These are phyloP conservation scores for Hydnum rufescens DNA, from an alignment of 768 basidiomycete genomes.

Conservation along the genomic window DNA sequence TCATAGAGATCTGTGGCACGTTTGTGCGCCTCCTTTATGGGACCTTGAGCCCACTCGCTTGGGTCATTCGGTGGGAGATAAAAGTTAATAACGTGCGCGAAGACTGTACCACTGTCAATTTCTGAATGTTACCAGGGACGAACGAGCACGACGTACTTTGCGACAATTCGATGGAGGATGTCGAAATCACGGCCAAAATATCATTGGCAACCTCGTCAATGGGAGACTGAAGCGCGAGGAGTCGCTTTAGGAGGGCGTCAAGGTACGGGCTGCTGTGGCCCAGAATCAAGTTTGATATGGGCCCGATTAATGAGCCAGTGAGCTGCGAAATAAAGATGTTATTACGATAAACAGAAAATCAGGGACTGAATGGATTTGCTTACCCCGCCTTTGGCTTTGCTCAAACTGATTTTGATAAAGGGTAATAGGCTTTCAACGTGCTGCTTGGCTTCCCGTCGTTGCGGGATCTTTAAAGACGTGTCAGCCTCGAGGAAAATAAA, in stretches of 20 bases:
- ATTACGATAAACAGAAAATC: too few species aligned
- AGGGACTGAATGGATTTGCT: not conserved
- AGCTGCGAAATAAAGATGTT: not conserved
- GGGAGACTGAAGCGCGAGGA: not conserved
- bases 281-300: not conserved
- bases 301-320: not conserved
- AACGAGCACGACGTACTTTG: not conserved
- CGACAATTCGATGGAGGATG: not conserved
- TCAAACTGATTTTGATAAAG: not conserved
- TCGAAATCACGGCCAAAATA: not conserved
- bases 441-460: not conserved
- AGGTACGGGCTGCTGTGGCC: not conserved
- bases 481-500: conserved; percentile 1
- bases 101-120: too few species aligned
- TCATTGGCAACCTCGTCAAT: not conserved
- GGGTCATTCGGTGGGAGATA: not conserved
- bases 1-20: not conserved
- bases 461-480: not conserved
- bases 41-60: not conserved
- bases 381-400: not conserved
- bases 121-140: not conserved
- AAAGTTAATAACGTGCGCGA: conserved; percentile 1
- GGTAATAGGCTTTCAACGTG: not conserved
- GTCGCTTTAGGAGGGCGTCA: not conserved
- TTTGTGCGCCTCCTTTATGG: not conserved